phyloP scores from a whole-genome alignment of 2,329 filamentous ascomycete genomes.

The Aspergillus fructus region DNA sequence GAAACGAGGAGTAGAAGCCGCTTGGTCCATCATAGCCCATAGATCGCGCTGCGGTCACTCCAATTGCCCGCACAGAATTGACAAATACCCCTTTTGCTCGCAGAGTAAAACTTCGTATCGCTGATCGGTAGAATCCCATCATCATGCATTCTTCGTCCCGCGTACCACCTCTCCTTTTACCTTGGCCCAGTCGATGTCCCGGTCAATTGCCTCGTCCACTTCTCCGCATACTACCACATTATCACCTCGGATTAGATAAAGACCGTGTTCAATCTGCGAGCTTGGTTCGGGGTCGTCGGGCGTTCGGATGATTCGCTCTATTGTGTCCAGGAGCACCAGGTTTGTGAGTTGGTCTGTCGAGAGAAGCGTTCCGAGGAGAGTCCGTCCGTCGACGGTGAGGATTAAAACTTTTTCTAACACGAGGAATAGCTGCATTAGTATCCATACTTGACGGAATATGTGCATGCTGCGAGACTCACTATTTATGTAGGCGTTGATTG shows the following conservation, averaged over 20 bases:
- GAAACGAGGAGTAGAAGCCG: background rate
- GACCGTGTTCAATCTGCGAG: constrained; percentile 75
- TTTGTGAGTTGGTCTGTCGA: constrained; percentile 92
- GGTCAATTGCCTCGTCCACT: constrained; percentile 85
- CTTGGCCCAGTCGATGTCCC: constrained; percentile 87
- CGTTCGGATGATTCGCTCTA: constrained; percentile 87
- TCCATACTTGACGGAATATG: background rate
- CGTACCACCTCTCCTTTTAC: constrained; percentile 83
- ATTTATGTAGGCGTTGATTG: constrained; percentile 54
- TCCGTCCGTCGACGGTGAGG: constrained; percentile 88
- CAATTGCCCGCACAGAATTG: background rate
- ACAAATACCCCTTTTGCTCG: background rate
- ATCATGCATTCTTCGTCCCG: constrained; percentile 72
- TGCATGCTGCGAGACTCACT: constrained; percentile 39
- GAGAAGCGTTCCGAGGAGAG: constrained; percentile 76
- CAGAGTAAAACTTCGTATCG: constrained; percentile 1
- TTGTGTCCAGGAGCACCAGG: constrained; percentile 76
- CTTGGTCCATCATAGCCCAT: background rate
- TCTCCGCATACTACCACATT: constrained; percentile 89
- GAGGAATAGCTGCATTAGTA: constrained; percentile 8
- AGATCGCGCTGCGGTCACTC: background rate
- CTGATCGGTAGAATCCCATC: background rate
- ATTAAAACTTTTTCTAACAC: constrained; percentile 81
- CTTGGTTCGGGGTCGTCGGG: constrained; percentile 80
- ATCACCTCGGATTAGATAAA: constrained; percentile 91